Conservation (phyloP, 2,329 filamentous ascomycete species). For the Elsinoe arachidis region DNA sequence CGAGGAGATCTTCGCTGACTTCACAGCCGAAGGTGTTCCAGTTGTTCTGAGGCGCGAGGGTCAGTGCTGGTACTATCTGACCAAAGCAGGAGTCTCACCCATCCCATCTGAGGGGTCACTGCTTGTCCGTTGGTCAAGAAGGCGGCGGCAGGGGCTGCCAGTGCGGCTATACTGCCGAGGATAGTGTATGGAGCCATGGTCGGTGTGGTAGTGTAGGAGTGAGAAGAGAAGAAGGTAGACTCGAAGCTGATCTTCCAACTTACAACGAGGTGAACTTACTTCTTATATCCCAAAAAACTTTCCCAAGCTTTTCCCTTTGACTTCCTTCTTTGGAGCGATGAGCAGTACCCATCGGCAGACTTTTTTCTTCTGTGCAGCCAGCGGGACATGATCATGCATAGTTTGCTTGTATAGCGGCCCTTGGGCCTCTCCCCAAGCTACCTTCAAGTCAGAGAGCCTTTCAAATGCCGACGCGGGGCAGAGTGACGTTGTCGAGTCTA, state of each 20-base stretch:
- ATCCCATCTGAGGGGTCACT: conserved; percentile 32
- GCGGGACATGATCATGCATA: conserved; percentile 1
- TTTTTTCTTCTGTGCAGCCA: not conserved
- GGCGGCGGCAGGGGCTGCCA: conserved; percentile 1
- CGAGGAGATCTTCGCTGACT: conserved; percentile 38
- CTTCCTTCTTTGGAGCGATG: not conserved
- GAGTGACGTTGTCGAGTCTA: not conserved
- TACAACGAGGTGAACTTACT: not conserved
- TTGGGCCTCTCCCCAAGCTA: not conserved
- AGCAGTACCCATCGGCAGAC: not conserved
- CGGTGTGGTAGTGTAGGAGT: too few species aligned
- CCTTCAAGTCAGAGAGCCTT: too few species aligned
- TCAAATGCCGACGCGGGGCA: not conserved
- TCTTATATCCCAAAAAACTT: not conserved
- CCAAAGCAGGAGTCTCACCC: conserved; percentile 22
- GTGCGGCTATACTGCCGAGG: not conserved
- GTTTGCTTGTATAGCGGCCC: not conserved
- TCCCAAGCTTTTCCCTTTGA: not conserved
- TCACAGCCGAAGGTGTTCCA: conserved; percentile 43
- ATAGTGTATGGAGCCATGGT: not conserved
- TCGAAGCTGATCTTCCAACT: not conserved
- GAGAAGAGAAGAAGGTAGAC: not conserved
- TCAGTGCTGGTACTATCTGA: not conserved
- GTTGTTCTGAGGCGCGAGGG: conserved; percentile 23
- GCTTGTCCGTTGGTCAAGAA: conserved; percentile 29